phyloP scores from a whole-genome alignment of 2,329 filamentous ascomycete genomes.

The Aspergillus sp. region DNA sequence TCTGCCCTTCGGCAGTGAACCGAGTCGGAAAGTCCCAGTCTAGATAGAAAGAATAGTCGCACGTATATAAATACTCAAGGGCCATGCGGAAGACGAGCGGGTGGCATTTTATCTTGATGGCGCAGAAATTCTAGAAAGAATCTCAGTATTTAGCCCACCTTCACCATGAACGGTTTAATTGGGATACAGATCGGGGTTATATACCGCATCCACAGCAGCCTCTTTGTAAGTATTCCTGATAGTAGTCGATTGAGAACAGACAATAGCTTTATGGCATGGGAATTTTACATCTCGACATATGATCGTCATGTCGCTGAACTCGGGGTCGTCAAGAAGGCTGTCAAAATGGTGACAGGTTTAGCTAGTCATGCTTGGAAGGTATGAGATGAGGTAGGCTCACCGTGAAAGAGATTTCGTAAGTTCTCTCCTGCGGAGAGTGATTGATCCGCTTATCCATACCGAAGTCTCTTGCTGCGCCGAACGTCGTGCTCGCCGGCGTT shows the following conservation, averaged over 20 bases:
- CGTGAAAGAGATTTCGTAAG: not conserved
- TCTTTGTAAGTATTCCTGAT: not conserved
- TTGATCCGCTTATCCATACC: not conserved
- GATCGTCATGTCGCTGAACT: not conserved
- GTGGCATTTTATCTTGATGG: not conserved
- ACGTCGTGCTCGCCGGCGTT: not conserved
- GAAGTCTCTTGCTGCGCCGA: not conserved
- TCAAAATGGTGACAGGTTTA: not conserved
- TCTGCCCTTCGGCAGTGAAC: not conserved
- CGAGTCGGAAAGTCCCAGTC: not conserved
- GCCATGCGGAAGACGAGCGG: conserved; percentile 6
- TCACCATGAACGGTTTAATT: not conserved
- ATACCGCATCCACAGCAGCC: not conserved
- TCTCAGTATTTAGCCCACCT: not conserved
- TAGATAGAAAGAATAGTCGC: conserved; percentile 1
- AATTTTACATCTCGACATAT: not conserved
- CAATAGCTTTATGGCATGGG: conserved; percentile 4
- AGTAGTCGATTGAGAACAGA: conserved; percentile 1
- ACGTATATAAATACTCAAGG: conserved; percentile 1
- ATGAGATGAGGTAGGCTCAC: not conserved
- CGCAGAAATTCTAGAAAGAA: not conserved
- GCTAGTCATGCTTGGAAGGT: not conserved
- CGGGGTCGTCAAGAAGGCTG: not conserved
- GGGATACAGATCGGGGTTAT: not conserved
- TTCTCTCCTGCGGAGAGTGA: not conserved